Evolutionary conservation across 768 basidiomycete species (phyloP).

Genomic region (Mycena kentingensis): DNA sequence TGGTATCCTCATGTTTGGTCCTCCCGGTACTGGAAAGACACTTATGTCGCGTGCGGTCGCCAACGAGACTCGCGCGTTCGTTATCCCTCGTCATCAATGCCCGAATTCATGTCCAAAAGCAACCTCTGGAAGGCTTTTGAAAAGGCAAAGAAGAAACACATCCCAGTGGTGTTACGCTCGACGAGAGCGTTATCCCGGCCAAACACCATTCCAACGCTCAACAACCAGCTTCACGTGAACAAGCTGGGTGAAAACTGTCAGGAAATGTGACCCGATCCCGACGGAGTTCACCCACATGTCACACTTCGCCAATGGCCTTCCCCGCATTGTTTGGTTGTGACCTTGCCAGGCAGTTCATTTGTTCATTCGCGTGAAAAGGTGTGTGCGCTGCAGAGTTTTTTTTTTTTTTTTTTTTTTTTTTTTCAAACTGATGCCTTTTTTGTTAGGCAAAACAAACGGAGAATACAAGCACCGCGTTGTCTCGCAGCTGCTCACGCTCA

Average conservation of each 20-base stretch:
- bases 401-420: too few relatives aligned
- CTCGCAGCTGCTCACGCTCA: constrained; percentile 95
- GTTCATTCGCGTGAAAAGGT: constrained; percentile 99
- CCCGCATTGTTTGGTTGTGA: too few relatives aligned
- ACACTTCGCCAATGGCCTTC: too few relatives aligned
- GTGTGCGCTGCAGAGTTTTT: constrained; percentile 24
- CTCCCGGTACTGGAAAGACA: constrained; percentile 99
- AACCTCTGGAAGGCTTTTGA: constrained; percentile 98
- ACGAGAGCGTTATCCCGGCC: constrained; percentile 98
- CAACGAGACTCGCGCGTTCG: constrained; percentile 99
- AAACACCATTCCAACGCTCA: too few relatives aligned
- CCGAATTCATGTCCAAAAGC: constrained; percentile 99
- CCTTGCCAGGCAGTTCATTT: too few relatives aligned
- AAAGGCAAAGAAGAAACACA: constrained; percentile 99
- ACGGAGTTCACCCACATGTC: too few relatives aligned
- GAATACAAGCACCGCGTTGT: constrained; percentile 99
- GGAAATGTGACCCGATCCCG: too few relatives aligned
- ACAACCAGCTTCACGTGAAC: too few relatives aligned
- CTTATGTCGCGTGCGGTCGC: constrained; percentile 99
- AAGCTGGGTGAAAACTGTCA: too few relatives aligned
- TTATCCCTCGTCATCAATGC: constrained; percentile 99
- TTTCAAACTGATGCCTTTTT: neutral
- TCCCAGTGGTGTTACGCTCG: constrained; percentile 79
- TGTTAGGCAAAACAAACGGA: constrained; percentile 91
- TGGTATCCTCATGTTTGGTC: constrained; percentile 98